Conservation (phyloP, 2,329 filamentous ascomycete species). For the Ustulina deusta region DNA sequence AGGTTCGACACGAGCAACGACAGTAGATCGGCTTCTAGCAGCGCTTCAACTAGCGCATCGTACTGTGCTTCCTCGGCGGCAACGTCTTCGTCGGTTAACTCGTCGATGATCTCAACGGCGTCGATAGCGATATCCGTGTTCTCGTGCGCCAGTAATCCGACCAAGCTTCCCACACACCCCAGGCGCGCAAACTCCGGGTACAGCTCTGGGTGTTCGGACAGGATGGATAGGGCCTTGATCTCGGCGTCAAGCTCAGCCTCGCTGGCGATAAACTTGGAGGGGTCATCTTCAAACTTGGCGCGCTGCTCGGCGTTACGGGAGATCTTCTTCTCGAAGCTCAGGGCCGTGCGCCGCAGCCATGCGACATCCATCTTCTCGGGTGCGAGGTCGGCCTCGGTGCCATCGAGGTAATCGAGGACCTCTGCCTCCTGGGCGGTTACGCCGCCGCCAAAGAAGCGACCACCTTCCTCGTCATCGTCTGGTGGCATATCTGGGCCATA, state of each 20-base stretch:
- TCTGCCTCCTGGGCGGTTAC: slow-evolving; percentile 84
- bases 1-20: slow-evolving; percentile 83
- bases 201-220: slow-evolving; percentile 83
- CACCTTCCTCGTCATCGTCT: slow-evolving; percentile 81
- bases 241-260: slow-evolving; percentile 90
- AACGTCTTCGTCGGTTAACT: slow-evolving; percentile 94
- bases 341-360: slow-evolving; percentile 84
- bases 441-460: slow-evolving; percentile 94
- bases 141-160: slow-evolving; percentile 88
- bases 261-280: slow-evolving; percentile 51
- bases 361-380: slow-evolving; percentile 83
- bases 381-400: slow-evolving; percentile 52
- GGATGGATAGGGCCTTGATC: slow-evolving; percentile 86
- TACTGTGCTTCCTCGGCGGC: slow-evolving; percentile 83
- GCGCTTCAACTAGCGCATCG: slow-evolving; percentile 76
- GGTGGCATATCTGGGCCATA: slow-evolving; percentile 48
- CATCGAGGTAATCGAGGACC: slow-evolving; percentile 88
- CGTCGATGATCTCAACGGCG: slow-evolving; percentile 87
- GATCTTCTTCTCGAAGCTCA: slow-evolving; percentile 91
- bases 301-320: slow-evolving; percentile 90
- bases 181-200: slow-evolving; percentile 50
- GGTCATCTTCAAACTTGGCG: slow-evolving; percentile 59
- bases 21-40: slow-evolving; percentile 77
- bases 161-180: slow-evolving; percentile 67
- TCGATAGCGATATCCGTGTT: slow-evolving; percentile 97